Base-by-base conservation (phyloP, 495 filamentous ascomycete genomes). In the Podospora pseudopauciseta region DNA sequence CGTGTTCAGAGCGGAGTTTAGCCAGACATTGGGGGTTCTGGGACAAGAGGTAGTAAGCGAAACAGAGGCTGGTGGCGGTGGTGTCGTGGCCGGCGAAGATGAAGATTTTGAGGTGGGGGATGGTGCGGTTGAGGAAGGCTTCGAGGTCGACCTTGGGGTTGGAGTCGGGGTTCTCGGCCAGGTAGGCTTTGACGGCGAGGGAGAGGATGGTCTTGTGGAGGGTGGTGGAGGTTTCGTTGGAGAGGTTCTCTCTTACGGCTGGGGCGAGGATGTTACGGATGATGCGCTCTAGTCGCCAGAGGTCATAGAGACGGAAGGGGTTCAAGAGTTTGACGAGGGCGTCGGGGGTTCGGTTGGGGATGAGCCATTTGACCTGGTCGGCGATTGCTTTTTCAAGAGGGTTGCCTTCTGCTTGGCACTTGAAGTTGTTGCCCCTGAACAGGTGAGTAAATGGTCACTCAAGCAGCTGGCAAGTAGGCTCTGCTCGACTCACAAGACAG, bases 181-280 rank as follows among this genome's bases (percentile, higher is more conserved):
- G 54, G 59, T 75, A 75, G n/a, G 69, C 65, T 32, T 74, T 70
- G 9, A 62, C 30, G 13, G 63, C 72, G 20, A 77, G 72, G 13
- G 65, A 61, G 57, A 65, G 68, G 66, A 69, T 67, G 49, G 78
- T 84, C 7, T 32, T 6, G 76, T 93, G 92, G 2, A 90, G 88
- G 16, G 30, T 63, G 60, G 15, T 63, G 60, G 30, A 32, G 30
- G 30, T 32, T 4, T 32, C 30, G 30, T 32, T 32, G 58, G 58
- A 60, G 54, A 23, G 54, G 4, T 26, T 19, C 19, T 13, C 27
- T 60, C 27, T 16, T 19, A 60, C n/a, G 58, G 58, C 54, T 56
- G 54, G 54, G 30, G 30, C 30, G 30, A 32, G 30, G 7, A 32
- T 3, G 4, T 32, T 32, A 5, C 30, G 30, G 30, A 32, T 32